phyloP scores from a whole-genome alignment of 2,329 filamentous ascomycete species.

The Aspergillus ibericus region DNA sequence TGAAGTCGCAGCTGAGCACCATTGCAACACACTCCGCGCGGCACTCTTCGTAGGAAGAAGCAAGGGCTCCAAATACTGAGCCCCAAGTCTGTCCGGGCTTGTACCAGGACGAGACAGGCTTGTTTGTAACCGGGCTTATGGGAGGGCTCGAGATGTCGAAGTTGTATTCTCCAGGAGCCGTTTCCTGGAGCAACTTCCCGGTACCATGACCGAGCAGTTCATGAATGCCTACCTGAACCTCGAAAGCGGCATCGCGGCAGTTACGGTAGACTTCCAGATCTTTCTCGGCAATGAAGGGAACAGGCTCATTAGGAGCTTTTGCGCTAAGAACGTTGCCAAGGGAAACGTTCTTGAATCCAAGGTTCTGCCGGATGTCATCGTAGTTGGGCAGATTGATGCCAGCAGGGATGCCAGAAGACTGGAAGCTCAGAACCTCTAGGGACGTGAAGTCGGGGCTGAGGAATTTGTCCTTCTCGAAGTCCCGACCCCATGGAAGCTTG shows the following conservation, averaged over 20 bases:
- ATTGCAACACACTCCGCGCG: conserved; percentile 92
- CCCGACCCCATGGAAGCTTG: conserved; percentile 79
- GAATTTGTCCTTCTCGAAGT: conserved; percentile 97
- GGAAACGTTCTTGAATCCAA: conserved; percentile 71
- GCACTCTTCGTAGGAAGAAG: conserved; percentile 90
- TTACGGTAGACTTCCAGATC: conserved; percentile 78
- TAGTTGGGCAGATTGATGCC: conserved; percentile 61
- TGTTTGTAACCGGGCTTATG: conserved; percentile 72
- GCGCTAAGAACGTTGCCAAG: conserved; percentile 90
- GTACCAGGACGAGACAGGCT: conserved; percentile 83
- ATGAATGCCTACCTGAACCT: conserved; percentile 93
- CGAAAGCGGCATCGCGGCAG: conserved; percentile 83
- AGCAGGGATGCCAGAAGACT: conserved; percentile 62
- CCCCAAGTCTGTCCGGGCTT: conserved; percentile 95
- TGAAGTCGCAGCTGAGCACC: conserved; percentile 84
- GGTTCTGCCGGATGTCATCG: conserved; percentile 60
- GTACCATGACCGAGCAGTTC: conserved; percentile 88
- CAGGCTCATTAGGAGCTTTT: conserved; percentile 86
- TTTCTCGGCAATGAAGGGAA: conserved; percentile 80
- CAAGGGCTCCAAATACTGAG: conserved; percentile 83
- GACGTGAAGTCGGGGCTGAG: conserved; percentile 94
- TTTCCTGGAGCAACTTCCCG: conserved; percentile 91
- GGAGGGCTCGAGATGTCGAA: conserved; percentile 83
- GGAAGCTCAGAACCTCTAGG: conserved; percentile 84
- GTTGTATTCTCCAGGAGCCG: conserved; percentile 76